phyloP scores from a whole-genome alignment of 345 rosid genomes.

The Citrus reticulata region DNA sequence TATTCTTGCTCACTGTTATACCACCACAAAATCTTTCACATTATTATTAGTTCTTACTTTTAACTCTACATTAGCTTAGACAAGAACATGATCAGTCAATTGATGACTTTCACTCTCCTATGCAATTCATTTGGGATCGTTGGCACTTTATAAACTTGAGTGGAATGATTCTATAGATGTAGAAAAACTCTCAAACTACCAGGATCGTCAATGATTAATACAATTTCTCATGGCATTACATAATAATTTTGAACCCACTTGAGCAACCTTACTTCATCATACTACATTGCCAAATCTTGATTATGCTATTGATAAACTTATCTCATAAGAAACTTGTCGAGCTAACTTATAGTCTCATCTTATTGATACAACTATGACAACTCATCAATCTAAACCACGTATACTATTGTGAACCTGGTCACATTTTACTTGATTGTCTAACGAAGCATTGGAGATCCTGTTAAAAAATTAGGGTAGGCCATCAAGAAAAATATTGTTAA shows the following conservation, averaged over 20 bases:
- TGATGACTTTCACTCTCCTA: not conserved
- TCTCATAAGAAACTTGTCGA: not conserved
- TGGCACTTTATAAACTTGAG: not conserved
- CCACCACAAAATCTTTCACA: not conserved
- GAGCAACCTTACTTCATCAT: not conserved
- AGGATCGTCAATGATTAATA: not conserved
- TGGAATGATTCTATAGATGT: not conserved
- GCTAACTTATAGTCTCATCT: not conserved
- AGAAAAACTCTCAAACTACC: not conserved
- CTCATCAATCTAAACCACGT: not conserved
- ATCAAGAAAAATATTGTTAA: too few species aligned
- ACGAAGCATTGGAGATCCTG: rapidly evolving
- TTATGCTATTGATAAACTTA: not conserved
- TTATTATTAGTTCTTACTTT: not conserved
- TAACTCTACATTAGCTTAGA: not conserved
- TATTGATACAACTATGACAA: rapidly evolving
- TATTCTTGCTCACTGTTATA: not conserved
- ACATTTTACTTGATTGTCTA: too few species aligned
- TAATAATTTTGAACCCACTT: not conserved
- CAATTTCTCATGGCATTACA: not conserved
- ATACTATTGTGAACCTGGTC: too few species aligned
- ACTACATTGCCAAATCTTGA: not conserved
- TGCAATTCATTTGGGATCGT: not conserved
- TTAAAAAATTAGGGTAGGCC: too few species aligned
- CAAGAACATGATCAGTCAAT: not conserved